Evolutionary conservation across 306 rosid species (phyloP), one percentile per base, ranked within the genome.

Genomic region (Benincasa hispida): DNA sequence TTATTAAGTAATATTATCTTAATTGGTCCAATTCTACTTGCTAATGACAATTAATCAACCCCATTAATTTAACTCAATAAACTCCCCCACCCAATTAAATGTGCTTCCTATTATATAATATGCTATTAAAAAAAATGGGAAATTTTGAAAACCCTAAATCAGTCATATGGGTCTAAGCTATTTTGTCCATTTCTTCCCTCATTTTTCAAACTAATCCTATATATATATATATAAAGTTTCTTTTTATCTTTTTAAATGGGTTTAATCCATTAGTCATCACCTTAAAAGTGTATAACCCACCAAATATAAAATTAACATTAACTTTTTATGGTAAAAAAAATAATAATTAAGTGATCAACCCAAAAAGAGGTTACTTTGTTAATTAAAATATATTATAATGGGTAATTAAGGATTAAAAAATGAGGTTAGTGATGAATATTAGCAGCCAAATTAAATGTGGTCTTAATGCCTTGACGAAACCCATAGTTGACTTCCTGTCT

Each of bases 1-100:
- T 69, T 69, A 24, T 69, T 69, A 24, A 69, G 37, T 69, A 69
- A 69, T 45, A 42, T 69, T 69, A 69, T 69, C 57, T 22, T n/a
- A n/a, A n/a, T 45, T 69, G 75, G 75, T 45, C 56, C 28, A 41
- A 39, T 67, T 67, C 54, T 12, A 39, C 2, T 41, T 67, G 54
- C 12, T 45, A 69, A 69, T 69, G 75, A 45, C 39, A 66, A 39
- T 37, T 67, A 39, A 12, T 70, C n/a, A n/a, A n/a, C n/a, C 14
- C 1, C 13, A 47, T 70, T 70, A 42, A 24, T 42, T 39, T 47
- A 69, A 24, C 1, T 47, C 25, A 39, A 67, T 1, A 67, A 27
- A 22, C 25, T 15, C 14, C 32, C 18, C 53, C 74, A 67, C 74
- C 54, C 9, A n/a, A 25, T 45, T 70, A 70, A 70, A 70, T 45